Evolutionary conservation across 345 rosid genomes (phyloP), one percentile per base, ranked within the genome.

Genomic region (Arabis hirsuta): DNA sequence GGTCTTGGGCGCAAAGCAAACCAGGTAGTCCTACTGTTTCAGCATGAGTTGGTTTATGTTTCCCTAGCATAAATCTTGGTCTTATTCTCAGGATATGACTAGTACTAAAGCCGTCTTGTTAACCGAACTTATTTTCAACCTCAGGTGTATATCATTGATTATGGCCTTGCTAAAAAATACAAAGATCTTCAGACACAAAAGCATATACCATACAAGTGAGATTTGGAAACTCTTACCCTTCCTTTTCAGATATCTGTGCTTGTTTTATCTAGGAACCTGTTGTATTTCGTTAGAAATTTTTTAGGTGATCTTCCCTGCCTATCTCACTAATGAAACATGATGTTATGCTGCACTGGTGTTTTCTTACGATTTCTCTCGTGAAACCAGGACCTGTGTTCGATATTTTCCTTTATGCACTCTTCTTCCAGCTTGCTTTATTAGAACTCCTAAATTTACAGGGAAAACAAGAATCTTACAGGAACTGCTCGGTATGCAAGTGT

Each of bases 401-500:
- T 56, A 9, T 9, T 75, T 46, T 74, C 14, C 20, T 68, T 42
- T 39, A 50, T 66, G 13, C 22, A 31, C 47, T 12, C 61, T 22
- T 44, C 47, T 52, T 67, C 52, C 12, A 2, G 20, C 52, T 67
- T 74, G 64, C 16, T 63, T 50, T 45, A 11, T 41, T 27, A 47
- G 7, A 7, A 6, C 47, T 63, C n/a, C n/a, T 53, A 47, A 61
- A 53, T 78, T 62, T 72, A 12, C 82, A 95, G 99, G 80, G 99
- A 95, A 82, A 95, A 91, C 80, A 95, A 91, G 85, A 87, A 91
- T 81, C 96, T 91, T 55, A 91, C 96, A n/a, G 99, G 97, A 77
- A 95, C 99, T 42, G 97, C 99, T 64, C 90, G 93, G 43, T 95
- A 91, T 82, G 97, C 97, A 57, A 91, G 98, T 84, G 95, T 91